Evolutionary conservation across 2,329 filamentous ascomycete genomes (phyloP), one percentile per base, ranked within the genome.

Genomic region (Macrophomina phaseolina): DNA sequence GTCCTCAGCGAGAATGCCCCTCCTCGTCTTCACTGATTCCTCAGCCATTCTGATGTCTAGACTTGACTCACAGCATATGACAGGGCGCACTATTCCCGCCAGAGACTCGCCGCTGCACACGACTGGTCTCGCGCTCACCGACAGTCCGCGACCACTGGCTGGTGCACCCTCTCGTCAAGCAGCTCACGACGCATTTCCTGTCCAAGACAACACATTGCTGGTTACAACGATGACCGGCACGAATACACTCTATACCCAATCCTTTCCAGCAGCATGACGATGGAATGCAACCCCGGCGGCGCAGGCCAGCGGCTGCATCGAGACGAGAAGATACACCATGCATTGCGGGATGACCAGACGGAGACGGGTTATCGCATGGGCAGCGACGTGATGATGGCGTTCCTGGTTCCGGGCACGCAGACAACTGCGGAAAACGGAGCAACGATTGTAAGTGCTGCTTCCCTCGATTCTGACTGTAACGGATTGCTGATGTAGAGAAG

Each of bases 351-450:
- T 34, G 74, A 77, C 64, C 71, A 78, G 70, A 77, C 79, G 4
- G 74, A 77, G 16, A 77, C 16, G 9, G 67, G 64, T 3, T 68
- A 67, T 30, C 30, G 30, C 9, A 56, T 51, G 53, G 63, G 64
- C 1, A 49, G 49, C 7, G 67, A 68, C 18, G 34, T 67, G 32
- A 56, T 40, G 32, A 67, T 68, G 4, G 80, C 53, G 16, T 60
- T 66, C 30, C 16, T 66, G 12, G 11, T 66, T 14, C 64, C 64
- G 8, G 64, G 64, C 2, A 52, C 48, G 40, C 38, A 75, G 70
- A 81, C 78, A 0, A 81, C 79, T 1, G 74, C 73, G 18, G 77
- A 79, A 46, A 82, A 82, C 52, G 80, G 80, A 0, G 80, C 79
- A 0, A 82, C 80, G 0, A 71, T 80, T 28, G 60, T 67, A 23